Percentiles rank a stretch among this genome's conserved stretches.
These are phyloP conservation scores for Aspergillus phoenicis DNA, from an alignment of 2,329 filamentous ascomycete genomes.

Conservation along the genomic window DNA sequence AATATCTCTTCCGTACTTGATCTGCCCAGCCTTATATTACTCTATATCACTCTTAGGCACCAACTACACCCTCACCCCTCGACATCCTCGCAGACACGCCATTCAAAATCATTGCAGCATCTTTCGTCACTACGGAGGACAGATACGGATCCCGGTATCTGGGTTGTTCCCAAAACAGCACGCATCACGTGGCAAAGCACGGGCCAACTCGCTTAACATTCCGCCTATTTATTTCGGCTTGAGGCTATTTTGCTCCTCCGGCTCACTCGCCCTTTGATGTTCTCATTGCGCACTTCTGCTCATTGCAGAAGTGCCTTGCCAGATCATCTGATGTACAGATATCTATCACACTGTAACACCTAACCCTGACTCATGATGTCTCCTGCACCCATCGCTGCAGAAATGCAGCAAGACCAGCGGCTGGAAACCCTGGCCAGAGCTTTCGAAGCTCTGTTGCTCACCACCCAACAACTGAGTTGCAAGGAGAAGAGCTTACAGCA, in stretches of 20 bases:
- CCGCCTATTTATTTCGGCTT: constrained; percentile 22
- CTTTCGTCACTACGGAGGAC: no score
- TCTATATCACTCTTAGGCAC: no score
- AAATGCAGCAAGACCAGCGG: constrained; percentile 38
- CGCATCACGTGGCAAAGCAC: constrained; percentile 33
- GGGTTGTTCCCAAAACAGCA: background rate
- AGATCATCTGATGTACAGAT: constrained; percentile 25
- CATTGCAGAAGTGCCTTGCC: constrained; percentile 26
- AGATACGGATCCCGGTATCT: background rate
- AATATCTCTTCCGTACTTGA: background rate
- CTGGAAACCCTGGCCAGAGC: constrained; percentile 42
- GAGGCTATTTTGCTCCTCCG: constrained; percentile 24
- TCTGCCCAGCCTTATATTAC: background rate
- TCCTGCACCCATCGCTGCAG: constrained; percentile 32
- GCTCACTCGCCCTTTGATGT: constrained; percentile 20
- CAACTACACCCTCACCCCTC: no score
- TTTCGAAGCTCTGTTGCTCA: constrained; percentile 47
- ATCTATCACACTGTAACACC: constrained; percentile 27
- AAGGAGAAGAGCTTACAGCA: constrained; percentile 44
- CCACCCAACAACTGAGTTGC: constrained; percentile 41
- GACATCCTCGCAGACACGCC: no score
- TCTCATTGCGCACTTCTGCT: constrained; percentile 30
- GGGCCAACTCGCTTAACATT: constrained; percentile 41
- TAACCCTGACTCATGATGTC: constrained; percentile 32
- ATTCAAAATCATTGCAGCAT: no score